These are phyloP conservation scores for Kodamaea sp. DNA, from an alignment of 1,139 yeast genomes.

Conservation along the genomic window DNA sequence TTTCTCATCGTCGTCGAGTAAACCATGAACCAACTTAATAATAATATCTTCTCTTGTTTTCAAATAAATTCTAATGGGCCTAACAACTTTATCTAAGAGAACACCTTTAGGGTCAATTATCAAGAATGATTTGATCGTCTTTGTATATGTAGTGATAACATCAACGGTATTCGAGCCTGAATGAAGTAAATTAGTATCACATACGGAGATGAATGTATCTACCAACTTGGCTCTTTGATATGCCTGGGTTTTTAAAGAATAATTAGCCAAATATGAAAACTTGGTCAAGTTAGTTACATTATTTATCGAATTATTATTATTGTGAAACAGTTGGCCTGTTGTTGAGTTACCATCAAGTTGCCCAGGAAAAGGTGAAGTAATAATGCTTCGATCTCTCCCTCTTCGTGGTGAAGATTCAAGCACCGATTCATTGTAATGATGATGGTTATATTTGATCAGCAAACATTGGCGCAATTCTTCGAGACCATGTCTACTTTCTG, in stretches of 20 bases:
- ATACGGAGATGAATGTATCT: constrained; percentile 47
- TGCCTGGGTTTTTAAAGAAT: constrained; percentile 25
- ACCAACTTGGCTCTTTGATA: constrained; percentile 54
- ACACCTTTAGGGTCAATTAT: constrained; percentile 88
- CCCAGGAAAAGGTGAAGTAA: neutral
- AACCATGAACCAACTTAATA: constrained; percentile 64
- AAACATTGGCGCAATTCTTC: constrained; percentile 58
- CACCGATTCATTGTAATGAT: constrained; percentile 9
- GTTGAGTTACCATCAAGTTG: neutral
- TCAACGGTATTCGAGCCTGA: constrained; percentile 82
- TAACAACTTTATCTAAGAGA: constrained; percentile 66
- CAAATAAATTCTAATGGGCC: constrained; percentile 66
- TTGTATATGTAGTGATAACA: constrained; percentile 65
- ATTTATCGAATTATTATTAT: constrained; percentile 8
- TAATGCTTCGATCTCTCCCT: neutral
- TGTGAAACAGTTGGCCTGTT: constrained; percentile 2
- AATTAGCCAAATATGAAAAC: constrained; percentile 19
- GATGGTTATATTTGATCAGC: constrained; percentile 21
- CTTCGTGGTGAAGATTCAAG: constrained; percentile 1
- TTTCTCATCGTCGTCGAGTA: constrained; percentile 47
- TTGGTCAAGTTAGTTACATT: constrained; percentile 15
- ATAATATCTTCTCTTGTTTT: constrained; percentile 74
- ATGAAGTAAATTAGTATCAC: constrained; percentile 57
- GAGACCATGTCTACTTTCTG: constrained; percentile 56
- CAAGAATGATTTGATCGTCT: constrained; percentile 68